phyloP scores from a whole-genome alignment of 2,329 filamentous ascomycete genomes.

The Purpureocillium lavendulum region DNA sequence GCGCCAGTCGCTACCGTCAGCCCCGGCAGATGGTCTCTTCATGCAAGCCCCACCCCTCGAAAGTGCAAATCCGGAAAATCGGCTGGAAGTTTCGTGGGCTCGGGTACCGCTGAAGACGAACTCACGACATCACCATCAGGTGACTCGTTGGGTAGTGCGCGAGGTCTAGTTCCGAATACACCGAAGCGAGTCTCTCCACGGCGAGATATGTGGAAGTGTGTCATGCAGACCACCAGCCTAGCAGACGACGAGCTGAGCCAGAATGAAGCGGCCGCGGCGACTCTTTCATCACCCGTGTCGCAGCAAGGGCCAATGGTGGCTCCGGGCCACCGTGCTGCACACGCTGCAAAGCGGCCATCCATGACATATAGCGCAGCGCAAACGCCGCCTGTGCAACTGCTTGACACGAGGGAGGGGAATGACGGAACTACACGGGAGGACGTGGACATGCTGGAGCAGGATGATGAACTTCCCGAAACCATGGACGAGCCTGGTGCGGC shows the following conservation, averaged over 20 bases:
- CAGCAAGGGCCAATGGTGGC: conserved; percentile 3
- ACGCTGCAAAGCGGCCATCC: too few relatives aligned
- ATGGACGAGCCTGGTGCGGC: too few relatives aligned
- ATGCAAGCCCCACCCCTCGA: neutral
- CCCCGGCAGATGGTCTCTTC: too few relatives aligned
- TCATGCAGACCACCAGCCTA: conserved; percentile 1
- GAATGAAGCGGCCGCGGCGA: conserved; percentile 11
- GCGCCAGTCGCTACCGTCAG: neutral
- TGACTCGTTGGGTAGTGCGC: conserved; percentile 4
- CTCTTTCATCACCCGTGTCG: conserved; percentile 19
- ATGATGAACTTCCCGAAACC: too few relatives aligned
- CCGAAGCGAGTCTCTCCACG: conserved; percentile 8
- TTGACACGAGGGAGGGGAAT: too few relatives aligned
- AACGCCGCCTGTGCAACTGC: too few relatives aligned
- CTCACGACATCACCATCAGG: conserved; percentile 3
- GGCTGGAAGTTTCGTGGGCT: neutral
- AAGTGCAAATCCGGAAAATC: too few relatives aligned
- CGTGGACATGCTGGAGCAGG: neutral
- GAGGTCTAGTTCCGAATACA: conserved; percentile 1
- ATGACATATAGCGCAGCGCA: conserved; percentile 1
- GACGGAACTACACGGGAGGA: neutral
- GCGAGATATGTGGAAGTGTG: conserved; percentile 3
- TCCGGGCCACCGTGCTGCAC: neutral
- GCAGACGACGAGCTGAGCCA: conserved; percentile 9
- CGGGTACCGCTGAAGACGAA: conserved; percentile 8